phyloP scores from a whole-genome alignment of 225 moss, liverwort and hornwort genomes.

The Straminergon stramineum region DNA sequence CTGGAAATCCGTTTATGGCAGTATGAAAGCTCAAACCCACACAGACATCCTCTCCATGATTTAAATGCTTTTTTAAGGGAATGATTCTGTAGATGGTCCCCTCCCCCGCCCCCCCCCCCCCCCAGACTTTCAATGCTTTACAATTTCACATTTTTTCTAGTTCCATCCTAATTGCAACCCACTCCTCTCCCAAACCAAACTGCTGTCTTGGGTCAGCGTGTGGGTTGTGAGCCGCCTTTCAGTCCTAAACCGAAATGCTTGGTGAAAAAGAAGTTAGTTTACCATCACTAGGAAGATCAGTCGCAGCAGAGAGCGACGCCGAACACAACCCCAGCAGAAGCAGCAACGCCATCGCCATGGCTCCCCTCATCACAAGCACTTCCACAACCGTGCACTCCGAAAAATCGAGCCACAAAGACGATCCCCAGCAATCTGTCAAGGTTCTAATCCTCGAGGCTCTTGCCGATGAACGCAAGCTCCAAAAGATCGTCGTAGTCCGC shows the following conservation, averaged over 20 bases:
- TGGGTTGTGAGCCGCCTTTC: not conserved
- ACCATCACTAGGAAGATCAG: constrained; percentile 4
- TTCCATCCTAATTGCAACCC: not conserved
- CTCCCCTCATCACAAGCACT: not conserved
- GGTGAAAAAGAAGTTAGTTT: not conserved
- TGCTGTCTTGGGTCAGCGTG: not conserved
- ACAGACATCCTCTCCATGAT: not conserved
- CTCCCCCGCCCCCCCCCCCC: rapidly evolving
- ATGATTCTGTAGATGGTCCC: not conserved
- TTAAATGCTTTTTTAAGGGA: not conserved
- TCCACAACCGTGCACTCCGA: not conserved
- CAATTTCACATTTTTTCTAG: not conserved
- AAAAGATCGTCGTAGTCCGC: not conserved
- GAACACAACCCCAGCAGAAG: constrained; percentile 1
- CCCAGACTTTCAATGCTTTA: not conserved
- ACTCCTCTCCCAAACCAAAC: not conserved
- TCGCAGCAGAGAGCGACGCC: constrained; percentile 1
- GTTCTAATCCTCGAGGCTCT: not conserved
- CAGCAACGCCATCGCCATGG: constrained; percentile 17
- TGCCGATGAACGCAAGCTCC: not conserved
- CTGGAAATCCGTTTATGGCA: not conserved
- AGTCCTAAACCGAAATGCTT: not conserved
- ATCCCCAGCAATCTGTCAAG: too few species aligned
- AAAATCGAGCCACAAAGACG: not conserved
- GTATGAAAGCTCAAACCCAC: not conserved